Conservation (phyloP, 2,329 filamentous ascomycete genomes). For the Rachicladosporium sp. region DNA sequence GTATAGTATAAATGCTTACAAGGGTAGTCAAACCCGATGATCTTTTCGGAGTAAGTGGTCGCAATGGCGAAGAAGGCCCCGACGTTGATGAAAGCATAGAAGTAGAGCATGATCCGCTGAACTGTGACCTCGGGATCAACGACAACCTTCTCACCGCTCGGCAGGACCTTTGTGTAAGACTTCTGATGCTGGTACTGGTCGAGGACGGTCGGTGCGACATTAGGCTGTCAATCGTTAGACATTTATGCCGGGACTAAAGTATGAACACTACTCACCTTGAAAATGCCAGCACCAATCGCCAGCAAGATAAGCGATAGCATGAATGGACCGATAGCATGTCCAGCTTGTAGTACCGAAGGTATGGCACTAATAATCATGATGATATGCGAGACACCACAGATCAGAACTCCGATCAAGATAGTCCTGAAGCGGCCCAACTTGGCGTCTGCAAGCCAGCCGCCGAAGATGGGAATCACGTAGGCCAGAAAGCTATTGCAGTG, state of each 20-base stretch:
- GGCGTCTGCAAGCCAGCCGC: constrained; percentile 12
- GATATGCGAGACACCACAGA: constrained; percentile 11
- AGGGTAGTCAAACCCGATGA: constrained; percentile 31
- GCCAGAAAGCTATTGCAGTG: constrained; percentile 17
- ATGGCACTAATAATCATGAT: constrained; percentile 35
- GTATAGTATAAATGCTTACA: too few species aligned
- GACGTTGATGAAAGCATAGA: constrained; percentile 63
- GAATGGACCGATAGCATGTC: constrained; percentile 6
- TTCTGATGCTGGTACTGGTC: constrained; percentile 33
- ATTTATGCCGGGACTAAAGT: constrained; percentile 30
- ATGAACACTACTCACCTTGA: constrained; percentile 57
- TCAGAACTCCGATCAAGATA: constrained; percentile 11
- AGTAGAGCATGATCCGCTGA: constrained; percentile 43
- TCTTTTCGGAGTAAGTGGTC: constrained; percentile 53
- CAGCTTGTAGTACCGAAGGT: constrained; percentile 25
- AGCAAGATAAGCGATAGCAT: constrained; percentile 47
- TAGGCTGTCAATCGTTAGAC: constrained; percentile 72
- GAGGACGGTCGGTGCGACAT: constrained; percentile 43
- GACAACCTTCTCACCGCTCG: constrained; percentile 33
- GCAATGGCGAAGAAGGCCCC: constrained; percentile 55
- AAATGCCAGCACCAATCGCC: constrained; percentile 57
- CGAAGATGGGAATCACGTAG: constrained; percentile 41
- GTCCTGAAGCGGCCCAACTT: constrained; percentile 10
- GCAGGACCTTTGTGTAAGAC: constrained; percentile 23
- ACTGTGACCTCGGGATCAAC: constrained; percentile 35